Base-by-base conservation (phyloP, 2,329 filamentous ascomycete species). In the Botrytis pseudocinerea region DNA sequence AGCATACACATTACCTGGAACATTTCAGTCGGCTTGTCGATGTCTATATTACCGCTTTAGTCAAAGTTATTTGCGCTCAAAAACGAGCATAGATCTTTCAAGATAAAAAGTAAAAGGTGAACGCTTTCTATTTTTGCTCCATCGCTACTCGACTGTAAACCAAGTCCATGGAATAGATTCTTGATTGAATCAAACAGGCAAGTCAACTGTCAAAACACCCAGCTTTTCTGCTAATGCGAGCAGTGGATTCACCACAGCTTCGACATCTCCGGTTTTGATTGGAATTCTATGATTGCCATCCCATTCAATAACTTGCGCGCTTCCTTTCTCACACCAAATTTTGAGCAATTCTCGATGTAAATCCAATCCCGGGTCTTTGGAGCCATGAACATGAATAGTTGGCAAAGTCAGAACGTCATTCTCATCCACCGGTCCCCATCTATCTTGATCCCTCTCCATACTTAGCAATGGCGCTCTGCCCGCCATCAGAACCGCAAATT, bases 211-310 rank as follows among this genome's bases (percentile, higher is more conserved):
- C 42, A 73, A 54, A 61, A 72, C n/a, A 6, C 64, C 70, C 46
- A 71, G 42, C 32, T 69, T 14, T 28, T 57, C 44, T 4, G 73
- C 73, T 40, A 74, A 46, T 44, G 20, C 51, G 20, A 73, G 35
- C 7, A 90, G 87, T 65, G 85, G 84, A 18, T 83, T 81, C 18
- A 87, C 83, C 18, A 92, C 83, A 16, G 81, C 83, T 66, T 87
- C 84, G 4, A 94, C 91, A 81, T 94, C 92, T 44, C 81, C 82
- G 35, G 82, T 84, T 83, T 92, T 92, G 74, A 95, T 86, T 2
- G 92, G 91, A 66, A 95, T 84, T 9, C 92, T 83, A 80, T 95
- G 93, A 1, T 85, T 86, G 0, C 91, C 92, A 73, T 93, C 87
- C 93, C 92, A 95, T 80, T 94, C 90, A 1, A 95, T 80, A 63